These are phyloP conservation scores for Gracilaria caudata DNA, from an alignment of 23 red algal genomes.

Conservation along the genomic window DNA sequence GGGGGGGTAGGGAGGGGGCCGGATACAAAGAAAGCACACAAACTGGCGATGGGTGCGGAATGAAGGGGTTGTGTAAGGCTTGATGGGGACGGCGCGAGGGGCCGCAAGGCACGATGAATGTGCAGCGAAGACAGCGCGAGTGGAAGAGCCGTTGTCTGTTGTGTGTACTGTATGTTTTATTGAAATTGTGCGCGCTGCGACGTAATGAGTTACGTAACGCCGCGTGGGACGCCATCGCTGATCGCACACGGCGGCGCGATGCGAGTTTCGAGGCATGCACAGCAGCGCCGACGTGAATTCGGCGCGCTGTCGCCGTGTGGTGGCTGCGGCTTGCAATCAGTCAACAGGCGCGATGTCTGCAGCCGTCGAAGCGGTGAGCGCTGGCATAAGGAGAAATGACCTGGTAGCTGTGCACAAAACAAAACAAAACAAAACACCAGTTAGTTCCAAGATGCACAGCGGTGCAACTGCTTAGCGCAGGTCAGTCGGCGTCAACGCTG, in stretches of 20 bases:
- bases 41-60: not conserved
- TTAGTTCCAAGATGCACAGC: not conserved
- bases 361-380: too few species aligned
- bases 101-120: not conserved
- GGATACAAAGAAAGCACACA: too few species aligned
- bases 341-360: not conserved
- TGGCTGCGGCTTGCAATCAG: not conserved
- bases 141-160: too few species aligned
- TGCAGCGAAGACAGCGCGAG: not conserved
- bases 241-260: too few species aligned
- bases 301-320: not conserved
- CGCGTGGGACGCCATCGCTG: not conserved
- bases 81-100: too few species aligned
- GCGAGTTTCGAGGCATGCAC: too few species aligned
- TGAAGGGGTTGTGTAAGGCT: not conserved
- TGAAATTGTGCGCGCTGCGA: too few species aligned
- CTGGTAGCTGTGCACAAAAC: not conserved
- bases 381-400: not conserved
- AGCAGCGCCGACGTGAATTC: not conserved
- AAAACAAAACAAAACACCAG: not conserved
- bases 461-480: not conserved
- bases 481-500: constrained; percentile 15
- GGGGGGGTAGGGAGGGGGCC: not conserved
- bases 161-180: too few species aligned
- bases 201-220: too few species aligned